Evolutionary conservation across 2,329 filamentous ascomycete species (phyloP), one percentile per base, ranked within the genome.

Genomic region (Cercospora sp.): DNA sequence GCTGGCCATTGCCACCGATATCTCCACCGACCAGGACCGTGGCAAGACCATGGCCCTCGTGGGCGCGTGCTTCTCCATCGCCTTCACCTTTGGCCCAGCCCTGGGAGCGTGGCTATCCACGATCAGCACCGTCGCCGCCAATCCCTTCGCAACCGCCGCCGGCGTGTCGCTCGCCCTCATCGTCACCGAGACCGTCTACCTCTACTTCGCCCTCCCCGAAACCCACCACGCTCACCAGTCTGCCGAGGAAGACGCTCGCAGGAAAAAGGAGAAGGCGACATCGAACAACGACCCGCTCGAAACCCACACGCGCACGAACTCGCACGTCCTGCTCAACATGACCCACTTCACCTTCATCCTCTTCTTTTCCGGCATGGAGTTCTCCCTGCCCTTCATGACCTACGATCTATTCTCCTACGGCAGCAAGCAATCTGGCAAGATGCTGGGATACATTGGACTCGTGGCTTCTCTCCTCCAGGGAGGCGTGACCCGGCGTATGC

Each of bases 291-390:
- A 70, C 73, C 28, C 71, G 73, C 40, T 75, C 71, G 26, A 62
- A 16, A 71, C 67, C 80, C 82, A 55, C 57, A 69, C 72, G 53
- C 85, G 91, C 67, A 97, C 92, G 3, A 98, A 98, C 81, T 93
- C 91, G 3, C 93, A 95, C 73, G 81, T 88, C 32, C 79, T 97
- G 12, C 88, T 99, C 58, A 97, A 97, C 78, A 81, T 90, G 1
- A 89, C 92, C 0, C 95, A 99, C 80, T 91, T 98, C 76, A 82
- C 90, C 58, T 99, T 99, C 80, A 89, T 99, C 68, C 88, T 99
- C 12, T 97, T 97, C 81, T 99, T 99, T 82, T 97, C 93, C 2
- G 95, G 95, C 69, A 94, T 99, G 91, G 95, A 99, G 79, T 98
- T 97, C 80, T 97, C 93, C 0, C 86, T 99, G 3, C 94, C 95